Percentiles rank a stretch among this genome's conserved stretches.
phyloP scores from a whole-genome alignment of 352 stramenopile genomes.

The Globisporangium sylvaticum region DNA sequence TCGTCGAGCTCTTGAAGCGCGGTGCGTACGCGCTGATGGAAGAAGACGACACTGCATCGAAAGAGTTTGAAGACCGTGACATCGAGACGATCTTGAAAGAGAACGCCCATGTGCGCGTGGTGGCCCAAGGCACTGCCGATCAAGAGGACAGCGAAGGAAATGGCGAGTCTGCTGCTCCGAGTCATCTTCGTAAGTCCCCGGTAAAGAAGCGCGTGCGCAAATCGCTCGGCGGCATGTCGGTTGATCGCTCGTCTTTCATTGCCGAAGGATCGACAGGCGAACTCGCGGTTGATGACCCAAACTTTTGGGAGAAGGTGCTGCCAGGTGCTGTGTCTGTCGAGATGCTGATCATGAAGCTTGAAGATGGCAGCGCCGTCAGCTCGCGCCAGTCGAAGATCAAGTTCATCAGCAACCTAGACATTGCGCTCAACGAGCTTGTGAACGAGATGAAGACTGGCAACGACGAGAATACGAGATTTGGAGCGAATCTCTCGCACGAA shows the following conservation, averaged over 20 bases:
- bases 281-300: constrained; percentile 93
- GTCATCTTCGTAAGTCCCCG: constrained; percentile 32
- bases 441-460: constrained; percentile 51
- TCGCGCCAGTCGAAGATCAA: constrained; percentile 85
- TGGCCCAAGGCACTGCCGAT: constrained; percentile 31
- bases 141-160: constrained; percentile 26
- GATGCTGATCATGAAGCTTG: constrained; percentile 85
- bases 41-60: constrained; percentile 92
- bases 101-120: constrained; percentile 73
- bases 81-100: constrained; percentile 96
- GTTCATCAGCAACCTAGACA: constrained; percentile 86
- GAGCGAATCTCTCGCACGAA: constrained; percentile 70
- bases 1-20: constrained; percentile 97
- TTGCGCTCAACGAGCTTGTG: constrained; percentile 67
- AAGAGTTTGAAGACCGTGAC: constrained; percentile 92
- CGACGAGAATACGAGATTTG: constrained; percentile 41
- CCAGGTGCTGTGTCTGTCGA: constrained; percentile 80
- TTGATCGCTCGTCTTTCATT: constrained; percentile 90
- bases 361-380: constrained; percentile 76
- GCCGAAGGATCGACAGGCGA: constrained; percentile 88
- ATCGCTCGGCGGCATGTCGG: constrained; percentile 72
- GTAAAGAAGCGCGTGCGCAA: constrained; percentile 60
- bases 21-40: constrained; percentile 98
- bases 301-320: constrained; percentile 95
- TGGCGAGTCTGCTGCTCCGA: constrained; percentile 8